Conservation (phyloP, 305 asterid genomes). For the Fraxinus sp. region DNA sequence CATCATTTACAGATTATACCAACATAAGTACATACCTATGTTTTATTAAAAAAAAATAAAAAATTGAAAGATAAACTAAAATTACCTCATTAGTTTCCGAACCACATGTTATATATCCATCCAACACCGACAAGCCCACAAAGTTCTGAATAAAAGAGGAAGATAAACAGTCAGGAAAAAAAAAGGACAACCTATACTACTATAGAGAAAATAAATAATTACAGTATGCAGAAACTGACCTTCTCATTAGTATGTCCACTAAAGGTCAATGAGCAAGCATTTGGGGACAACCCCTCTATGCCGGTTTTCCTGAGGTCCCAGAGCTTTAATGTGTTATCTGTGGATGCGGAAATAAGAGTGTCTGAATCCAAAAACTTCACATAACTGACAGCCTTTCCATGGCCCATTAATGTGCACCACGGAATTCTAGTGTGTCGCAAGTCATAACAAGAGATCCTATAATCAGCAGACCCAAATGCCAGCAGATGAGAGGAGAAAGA, state of each 20-base stretch:
- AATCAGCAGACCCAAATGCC: constrained; percentile 52
- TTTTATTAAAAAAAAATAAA: constrained; percentile 11
- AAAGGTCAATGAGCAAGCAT: constrained; percentile 47
- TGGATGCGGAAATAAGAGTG: constrained; percentile 53
- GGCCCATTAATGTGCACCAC: constrained; percentile 58
- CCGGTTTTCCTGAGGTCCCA: constrained; percentile 56
- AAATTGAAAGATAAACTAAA: background rate
- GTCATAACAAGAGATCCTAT: constrained; percentile 47
- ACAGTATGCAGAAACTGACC: constrained; percentile 25
- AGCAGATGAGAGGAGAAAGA: constrained; percentile 45
- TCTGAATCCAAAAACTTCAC: constrained; percentile 44
- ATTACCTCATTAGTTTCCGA: constrained; percentile 65
- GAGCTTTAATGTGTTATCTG: constrained; percentile 50
- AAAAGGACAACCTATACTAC: background rate
- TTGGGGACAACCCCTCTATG: constrained; percentile 35
- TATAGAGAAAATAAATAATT: background rate
- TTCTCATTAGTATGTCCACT: constrained; percentile 51
- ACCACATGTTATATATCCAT: constrained; percentile 52
- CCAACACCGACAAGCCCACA: constrained; percentile 47
- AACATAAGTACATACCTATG: background rate
- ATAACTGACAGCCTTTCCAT: constrained; percentile 53
- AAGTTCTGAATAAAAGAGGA: constrained; percentile 37
- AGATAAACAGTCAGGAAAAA: background rate
- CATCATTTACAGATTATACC: background rate
- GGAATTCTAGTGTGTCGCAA: constrained; percentile 46